These are phyloP conservation scores for Physaria fendleri DNA, from an alignment of 345 rosid genomes.

Conservation along the genomic window DNA sequence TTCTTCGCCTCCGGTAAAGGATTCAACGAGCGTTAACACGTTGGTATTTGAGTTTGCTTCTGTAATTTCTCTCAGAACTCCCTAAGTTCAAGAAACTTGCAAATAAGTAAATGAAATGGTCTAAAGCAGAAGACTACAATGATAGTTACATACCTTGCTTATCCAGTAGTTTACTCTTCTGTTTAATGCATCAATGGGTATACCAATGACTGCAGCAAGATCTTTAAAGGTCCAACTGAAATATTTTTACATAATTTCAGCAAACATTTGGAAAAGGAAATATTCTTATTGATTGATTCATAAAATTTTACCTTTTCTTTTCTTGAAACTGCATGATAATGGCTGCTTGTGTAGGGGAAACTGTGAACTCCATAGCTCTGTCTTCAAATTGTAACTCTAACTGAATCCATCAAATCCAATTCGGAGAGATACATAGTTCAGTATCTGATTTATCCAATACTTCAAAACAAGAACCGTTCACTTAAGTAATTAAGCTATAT, in stretches of 20 bases:
- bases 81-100: slow-evolving; percentile 39
- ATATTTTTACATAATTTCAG: slow-evolving; percentile 8
- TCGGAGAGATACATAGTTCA: background rate
- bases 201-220: slow-evolving; percentile 63
- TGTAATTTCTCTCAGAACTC: slow-evolving; percentile 66
- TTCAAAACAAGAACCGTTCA: background rate
- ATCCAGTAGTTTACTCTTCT: slow-evolving; percentile 83
- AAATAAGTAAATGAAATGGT: background rate
- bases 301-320: slow-evolving; percentile 47
- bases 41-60: slow-evolving; percentile 43
- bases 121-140: background rate
- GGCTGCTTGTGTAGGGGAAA: slow-evolving; percentile 83
- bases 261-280: background rate
- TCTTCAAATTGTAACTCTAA: slow-evolving; percentile 93
- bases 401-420: slow-evolving; percentile 35
- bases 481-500: background rate
- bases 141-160: slow-evolving; percentile 60
- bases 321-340: slow-evolving; percentile 95
- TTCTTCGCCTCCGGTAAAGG: slow-evolving; percentile 51
- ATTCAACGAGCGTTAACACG: slow-evolving; percentile 62
- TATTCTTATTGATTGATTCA: slow-evolving; percentile 1
- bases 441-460: background rate
- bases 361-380: slow-evolving; percentile 66
- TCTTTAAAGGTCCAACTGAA: slow-evolving; percentile 77
- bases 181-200: slow-evolving; percentile 63